Conservation (phyloP, 768 basidiomycete species). For the Lactarius indigo region DNA sequence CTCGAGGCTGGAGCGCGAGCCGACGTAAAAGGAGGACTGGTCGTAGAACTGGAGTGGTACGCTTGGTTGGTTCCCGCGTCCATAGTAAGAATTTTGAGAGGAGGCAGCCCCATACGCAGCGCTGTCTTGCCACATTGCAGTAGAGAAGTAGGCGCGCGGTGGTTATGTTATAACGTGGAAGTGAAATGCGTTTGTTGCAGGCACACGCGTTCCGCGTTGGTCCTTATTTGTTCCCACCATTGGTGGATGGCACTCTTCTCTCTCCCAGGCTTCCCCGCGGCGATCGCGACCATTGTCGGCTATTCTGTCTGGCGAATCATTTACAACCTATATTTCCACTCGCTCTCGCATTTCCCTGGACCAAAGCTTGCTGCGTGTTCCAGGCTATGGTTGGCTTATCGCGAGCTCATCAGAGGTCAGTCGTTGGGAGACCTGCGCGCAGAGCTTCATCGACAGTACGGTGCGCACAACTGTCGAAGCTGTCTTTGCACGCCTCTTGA, state of each 20-base stretch:
- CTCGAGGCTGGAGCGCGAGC: conserved; percentile 74
- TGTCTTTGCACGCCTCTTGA: background rate
- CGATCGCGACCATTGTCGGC: no score
- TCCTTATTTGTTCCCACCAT: background rate
- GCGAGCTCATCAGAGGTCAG: background rate
- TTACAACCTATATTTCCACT: background rate
- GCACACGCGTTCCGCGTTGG: background rate
- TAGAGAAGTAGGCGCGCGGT: conserved; percentile 10
- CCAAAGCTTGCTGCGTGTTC: background rate
- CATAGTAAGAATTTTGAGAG: conserved; percentile 58
- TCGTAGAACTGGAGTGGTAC: conserved; percentile 77
- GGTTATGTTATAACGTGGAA: conserved; percentile 5
- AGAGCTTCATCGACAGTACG: background rate
- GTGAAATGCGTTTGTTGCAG: background rate
- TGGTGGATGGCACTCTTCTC: background rate
- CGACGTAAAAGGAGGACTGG: conserved; percentile 59
- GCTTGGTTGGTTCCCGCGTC: conserved; percentile 40
- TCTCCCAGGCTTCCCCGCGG: background rate
- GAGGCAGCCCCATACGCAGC: conserved; percentile 57
- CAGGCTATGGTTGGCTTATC: background rate
- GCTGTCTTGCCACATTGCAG: conserved; percentile 73
- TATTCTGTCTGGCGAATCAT: background rate
- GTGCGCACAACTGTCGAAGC: background rate
- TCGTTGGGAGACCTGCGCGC: background rate
- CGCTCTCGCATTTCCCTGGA: background rate